Evolutionary conservation across 257 asterid species (phyloP), one percentile per base, ranked within the genome.

Genomic region (Ophiorrhiza pumila): DNA sequence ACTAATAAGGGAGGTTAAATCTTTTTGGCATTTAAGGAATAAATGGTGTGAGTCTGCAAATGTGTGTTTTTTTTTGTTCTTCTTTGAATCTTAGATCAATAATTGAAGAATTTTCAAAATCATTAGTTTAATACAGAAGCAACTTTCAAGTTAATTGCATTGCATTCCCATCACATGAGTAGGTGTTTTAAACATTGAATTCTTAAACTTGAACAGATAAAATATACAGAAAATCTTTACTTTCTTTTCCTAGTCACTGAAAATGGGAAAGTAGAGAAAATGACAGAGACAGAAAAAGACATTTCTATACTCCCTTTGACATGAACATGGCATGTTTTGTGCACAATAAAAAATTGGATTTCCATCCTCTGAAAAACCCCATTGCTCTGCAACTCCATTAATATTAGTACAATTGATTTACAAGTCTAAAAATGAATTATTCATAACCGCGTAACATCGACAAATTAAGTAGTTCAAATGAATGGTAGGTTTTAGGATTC

Each of bases 241-340:
- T 0, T 64, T 27, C 11, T 50, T 49, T 53, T 64, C 5, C 18
- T 53, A 1, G 4, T 60, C 13, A 50, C 47, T 12, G 18, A 12
- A 39, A 49, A 66, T 27, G 8, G 8, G 23, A 53, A 0, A 22
- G 7, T 11, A 23, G 5, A 69, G 9, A n/a, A 42, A 29, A 34
- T 29, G 5, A 43, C 20, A 69, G 41, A 32, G 41, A 39, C 56
- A 32, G 32, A 17, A 37, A 27, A 42, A 9, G 66, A 37, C 76
- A 70, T 76, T 68, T 32, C 13, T 46, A 34, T 60, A 23, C 56
- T 27, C 14, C 67, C 39, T 70, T 46, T 41, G 61, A 80, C 76
- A 68, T 63, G 31, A 72, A 76, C 74, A 72, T 80, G 47, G 23
- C 65, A 73, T 56, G 71, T 73, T 65, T 49, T 66, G 63, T 72